Base-by-base conservation (phyloP, 371 early-diverging fungal species). In the Saksenaea vasiformis region DNA sequence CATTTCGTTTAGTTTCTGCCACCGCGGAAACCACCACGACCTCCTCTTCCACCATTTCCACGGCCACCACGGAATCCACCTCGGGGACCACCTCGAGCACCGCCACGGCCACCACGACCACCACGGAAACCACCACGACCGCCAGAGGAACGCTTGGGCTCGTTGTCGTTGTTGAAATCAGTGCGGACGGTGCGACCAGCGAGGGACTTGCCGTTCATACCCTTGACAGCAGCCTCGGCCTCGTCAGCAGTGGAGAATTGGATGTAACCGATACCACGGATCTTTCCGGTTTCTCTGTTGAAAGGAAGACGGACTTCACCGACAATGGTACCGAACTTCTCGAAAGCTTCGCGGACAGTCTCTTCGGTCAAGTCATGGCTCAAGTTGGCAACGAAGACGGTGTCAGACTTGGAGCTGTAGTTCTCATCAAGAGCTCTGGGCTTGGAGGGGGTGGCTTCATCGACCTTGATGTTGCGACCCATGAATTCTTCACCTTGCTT, bases 371-470 rank as follows among this genome's bases (percentile, higher is more conserved):
- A 91, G 70, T 83, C 90, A 71, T 94, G 95, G 28, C 92, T 89
- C 64, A 98, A 79, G 83, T 97, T 98, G 56, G 98, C 98, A 51
- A 96, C 81, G 63, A 96, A 98, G 9, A 97, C 87, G 26, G 98
- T 97, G 39, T 84, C 72, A 15, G 80, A 70, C 53, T 77, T 80
- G 56, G 76, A 75, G 19, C 66, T 71, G 64, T 65, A 80, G 70
- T 71, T 85, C 64, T 59, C 69, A 58, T 75, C 73, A 19, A 69
- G 63, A 24, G 65, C 65, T 35, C 77, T 72, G 19, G 66, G 72
- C 27, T 64, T 56, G 13, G 76, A 73, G 35, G 71, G 60, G 27
- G 69, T 66, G 41, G 75, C 78, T 44, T 83, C 79, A 60, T 85
- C 85, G 3, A 86, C 76, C 60, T 87, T 83, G 69, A 92, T 76